A percentile compares a stretch with the other conserved stretches of the same genome.
Evolutionary conservation across 495 filamentous ascomycete species (phyloP).

Genomic region (Letharia lupina): DNA sequence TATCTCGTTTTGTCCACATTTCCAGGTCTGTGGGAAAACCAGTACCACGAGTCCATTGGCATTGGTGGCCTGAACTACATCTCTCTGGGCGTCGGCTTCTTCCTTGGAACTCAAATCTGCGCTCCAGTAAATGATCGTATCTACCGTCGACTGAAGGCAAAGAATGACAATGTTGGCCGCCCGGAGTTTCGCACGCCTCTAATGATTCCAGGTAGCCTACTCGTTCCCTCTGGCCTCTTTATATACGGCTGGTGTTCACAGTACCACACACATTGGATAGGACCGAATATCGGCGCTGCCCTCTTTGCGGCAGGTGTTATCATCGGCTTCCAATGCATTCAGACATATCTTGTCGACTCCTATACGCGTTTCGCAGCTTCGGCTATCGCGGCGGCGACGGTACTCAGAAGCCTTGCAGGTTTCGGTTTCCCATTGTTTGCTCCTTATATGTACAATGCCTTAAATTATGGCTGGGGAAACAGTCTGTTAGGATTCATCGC

Average conservation of each 20-base stretch:
- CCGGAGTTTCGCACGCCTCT: conserved; percentile 66
- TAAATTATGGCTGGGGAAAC: conserved; percentile 59
- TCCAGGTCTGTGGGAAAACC: conserved; percentile 50
- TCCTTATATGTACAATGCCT: conserved; percentile 49
- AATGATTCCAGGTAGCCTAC: conserved; percentile 47
- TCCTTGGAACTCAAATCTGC: conserved; percentile 53
- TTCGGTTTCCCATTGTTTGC: conserved; percentile 75
- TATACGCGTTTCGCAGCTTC: conserved; percentile 68
- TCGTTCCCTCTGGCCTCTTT: conserved; percentile 58
- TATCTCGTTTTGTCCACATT: conserved; percentile 67
- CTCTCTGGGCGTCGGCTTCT: conserved; percentile 62
- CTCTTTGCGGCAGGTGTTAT: conserved; percentile 54
- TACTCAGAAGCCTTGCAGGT: conserved; percentile 59
- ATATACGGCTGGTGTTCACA: conserved; percentile 67
- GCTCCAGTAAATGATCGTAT: conserved; percentile 57
- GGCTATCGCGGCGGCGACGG: conserved; percentile 57
- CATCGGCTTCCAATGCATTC: conserved; percentile 59
- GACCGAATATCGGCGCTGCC: conserved; percentile 58
- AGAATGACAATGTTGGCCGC: conserved; percentile 46
- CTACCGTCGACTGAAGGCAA: conserved; percentile 53
- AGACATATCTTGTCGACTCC: conserved; percentile 70
- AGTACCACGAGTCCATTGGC: conserved; percentile 53
- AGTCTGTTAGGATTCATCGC: conserved; percentile 49
- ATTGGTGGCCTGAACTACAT: conserved; percentile 64
- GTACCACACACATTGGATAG: conserved; percentile 57